These are phyloP conservation scores for Paramecium primaurelia DNA, from an alignment of 73 alveolate genomes.

Conservation along the genomic window DNA sequence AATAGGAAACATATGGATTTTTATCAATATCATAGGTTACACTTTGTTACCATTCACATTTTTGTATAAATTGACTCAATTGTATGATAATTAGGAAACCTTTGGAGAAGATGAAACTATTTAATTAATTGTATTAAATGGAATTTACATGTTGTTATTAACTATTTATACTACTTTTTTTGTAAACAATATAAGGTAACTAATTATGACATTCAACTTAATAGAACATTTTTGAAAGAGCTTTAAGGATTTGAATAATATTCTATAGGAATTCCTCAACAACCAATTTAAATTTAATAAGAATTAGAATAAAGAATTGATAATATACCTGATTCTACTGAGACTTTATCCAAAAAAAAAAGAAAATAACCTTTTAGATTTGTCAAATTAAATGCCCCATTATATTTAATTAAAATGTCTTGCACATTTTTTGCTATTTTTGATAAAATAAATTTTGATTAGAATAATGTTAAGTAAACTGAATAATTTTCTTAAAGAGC, in stretches of 20 bases:
- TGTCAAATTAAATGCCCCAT: neutral
- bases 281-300: neutral
- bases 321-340: neutral
- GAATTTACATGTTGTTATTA: neutral
- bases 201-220: neutral
- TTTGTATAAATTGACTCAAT: neutral
- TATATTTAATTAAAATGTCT: neutral
- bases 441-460: neutral
- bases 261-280: neutral
- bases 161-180: neutral
- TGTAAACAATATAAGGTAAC: neutral
- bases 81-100: neutral
- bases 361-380: neutral
- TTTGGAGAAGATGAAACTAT: neutral
- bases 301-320: neutral
- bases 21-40: neutral
- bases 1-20: constrained; percentile 20
- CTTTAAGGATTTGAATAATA: neutral
- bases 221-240: neutral
- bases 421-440: constrained; percentile 41
- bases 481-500: neutral
- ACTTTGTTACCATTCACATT: constrained; percentile 19
- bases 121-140: neutral
- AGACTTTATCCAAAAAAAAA: neutral
- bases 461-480: neutral